These are phyloP conservation scores for Dioscorea alata DNA, from an alignment of 106 monocot genomes.

Conservation along the genomic window DNA sequence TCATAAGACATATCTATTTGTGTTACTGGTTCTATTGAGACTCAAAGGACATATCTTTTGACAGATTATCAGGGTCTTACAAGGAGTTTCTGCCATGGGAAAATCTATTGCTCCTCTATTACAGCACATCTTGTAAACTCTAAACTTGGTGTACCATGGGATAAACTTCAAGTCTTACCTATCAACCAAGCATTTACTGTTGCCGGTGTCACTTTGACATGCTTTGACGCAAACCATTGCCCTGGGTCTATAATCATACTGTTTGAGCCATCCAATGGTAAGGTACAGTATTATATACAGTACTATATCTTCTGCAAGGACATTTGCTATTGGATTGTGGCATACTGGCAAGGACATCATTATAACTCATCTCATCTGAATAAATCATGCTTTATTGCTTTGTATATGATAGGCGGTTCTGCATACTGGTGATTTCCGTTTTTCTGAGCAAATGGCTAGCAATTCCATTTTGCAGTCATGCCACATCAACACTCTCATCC, in stretches of 20 bases:
- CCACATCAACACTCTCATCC: constrained; percentile 71
- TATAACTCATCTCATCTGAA: background rate
- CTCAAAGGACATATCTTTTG: background rate
- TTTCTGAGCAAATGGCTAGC: constrained; percentile 71
- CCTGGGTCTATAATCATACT: constrained; percentile 93
- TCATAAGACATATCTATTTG: too few species aligned
- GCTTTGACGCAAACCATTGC: constrained; percentile 97
- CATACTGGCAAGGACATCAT: background rate
- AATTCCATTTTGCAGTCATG: constrained; percentile 52
- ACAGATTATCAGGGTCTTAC: constrained; percentile 98
- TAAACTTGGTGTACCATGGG: constrained; percentile 88
- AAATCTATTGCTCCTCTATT: constrained; percentile 91
- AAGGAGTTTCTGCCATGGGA: constrained; percentile 82
- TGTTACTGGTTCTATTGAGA: too few species aligned
- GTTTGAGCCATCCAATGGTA: constrained; percentile 87
- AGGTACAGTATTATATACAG: constrained; percentile 39
- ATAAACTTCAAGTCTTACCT: constrained; percentile 69
- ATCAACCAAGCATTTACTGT: constrained; percentile 66
- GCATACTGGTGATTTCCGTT: constrained; percentile 96
- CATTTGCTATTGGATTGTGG: background rate
- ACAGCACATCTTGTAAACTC: constrained; percentile 84
- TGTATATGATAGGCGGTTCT: constrained; percentile 55
- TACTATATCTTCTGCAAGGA: background rate
- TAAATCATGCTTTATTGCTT: background rate
- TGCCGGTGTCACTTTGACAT: constrained; percentile 64